Base-by-base conservation (phyloP, 2,329 filamentous ascomycete species). In the Aspergillus sp. region DNA sequence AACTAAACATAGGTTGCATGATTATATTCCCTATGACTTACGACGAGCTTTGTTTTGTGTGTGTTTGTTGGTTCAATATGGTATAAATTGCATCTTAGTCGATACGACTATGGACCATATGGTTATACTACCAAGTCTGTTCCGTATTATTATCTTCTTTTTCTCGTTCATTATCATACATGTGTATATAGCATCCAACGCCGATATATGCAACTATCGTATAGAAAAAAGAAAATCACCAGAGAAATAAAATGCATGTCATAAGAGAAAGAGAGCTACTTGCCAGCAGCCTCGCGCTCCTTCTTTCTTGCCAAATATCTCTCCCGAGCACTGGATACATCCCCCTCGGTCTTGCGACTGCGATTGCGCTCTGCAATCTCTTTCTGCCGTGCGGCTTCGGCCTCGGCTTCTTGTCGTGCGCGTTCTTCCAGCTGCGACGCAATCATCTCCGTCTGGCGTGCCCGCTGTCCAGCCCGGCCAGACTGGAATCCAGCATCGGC, bases 281-380 rank as follows among this genome's bases (percentile, higher is more conserved):
- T 56, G 9, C 53, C 55, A 30, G 60, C 60, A n/a, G 62, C 62
- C 42, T 68, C 69, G 46, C 65, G 60, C 48, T 82, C 79, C 48
- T 65, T 72, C 67, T 82, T 83, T 50, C 80, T 66, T 41, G 79
- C 76, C 54, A 84, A 59, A 57, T 81, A 84, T 36, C 81, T 68
- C 59, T 83, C 81, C 53, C 74, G 78, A 4, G 81, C 81, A 57
- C 78, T 78, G 47, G 70, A 74, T 33, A 83, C 77, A 45, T 83
- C 79, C 9, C 57, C 62, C 28, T 72, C 70, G 1, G 77, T 80
- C 67, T 82, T 82, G 49, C 70, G 73, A 44, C 74, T 81, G 67
- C 81, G 81, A 30, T 64, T 74, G 37, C 75, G 73, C 50, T 78
- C 76, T 39, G 77, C 76, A 40, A 79, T 50, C 49, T 75, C 74